Base-by-base conservation (phyloP, 2,329 filamentous ascomycete species). In the Aphanocladium album region DNA sequence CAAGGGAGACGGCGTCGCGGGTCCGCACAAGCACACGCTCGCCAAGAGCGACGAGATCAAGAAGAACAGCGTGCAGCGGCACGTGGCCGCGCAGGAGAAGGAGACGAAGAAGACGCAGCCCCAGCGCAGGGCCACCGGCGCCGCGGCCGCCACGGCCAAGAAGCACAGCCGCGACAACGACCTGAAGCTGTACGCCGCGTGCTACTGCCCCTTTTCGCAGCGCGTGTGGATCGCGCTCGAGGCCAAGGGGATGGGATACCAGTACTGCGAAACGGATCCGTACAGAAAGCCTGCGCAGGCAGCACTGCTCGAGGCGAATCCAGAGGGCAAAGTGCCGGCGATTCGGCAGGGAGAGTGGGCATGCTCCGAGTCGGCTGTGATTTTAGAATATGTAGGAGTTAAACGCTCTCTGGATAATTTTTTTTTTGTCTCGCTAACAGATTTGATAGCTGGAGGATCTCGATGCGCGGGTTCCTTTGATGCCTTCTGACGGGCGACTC, bases 191-290 rank as follows among this genome's bases (percentile, higher is more conserved):
- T 96, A 89, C 70, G 90, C 90, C 30, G 89, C 88, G 67, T 93
- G 89, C 71, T 95, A 92, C 72, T 96, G 91, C 69, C 91, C 91
- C 27, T 95, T 93, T 70, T 91, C 91, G 1, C 91, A 96, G 71
- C 85, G 91, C 19, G 89, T 95, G 27, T 96, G 91, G 91, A 95
- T 96, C 64, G 89, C 91, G 1, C 80, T 96, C 39, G 91, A 96
- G 72, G 80, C 87, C 67, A 95, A 95, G 71, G 82, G 84, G 19
- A 80, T 95, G 9, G 77, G 83, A 41, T 96, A 96, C 70, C 90
- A 96, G 70, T 96, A 96, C 73, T 87, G 91, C 67, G 91, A 96
- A 73, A 86, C 91, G 50, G 89, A 96, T 68, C 89, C 90, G 8
- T 92, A 90, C 70, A 84, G 87, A 66, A 37, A 25, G 39, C 89